Percentiles rank a stretch among this genome's conserved stretches.
Conservation (phyloP, 2,329 filamentous ascomycete species). For the Pleoardoris graminearum region DNA sequence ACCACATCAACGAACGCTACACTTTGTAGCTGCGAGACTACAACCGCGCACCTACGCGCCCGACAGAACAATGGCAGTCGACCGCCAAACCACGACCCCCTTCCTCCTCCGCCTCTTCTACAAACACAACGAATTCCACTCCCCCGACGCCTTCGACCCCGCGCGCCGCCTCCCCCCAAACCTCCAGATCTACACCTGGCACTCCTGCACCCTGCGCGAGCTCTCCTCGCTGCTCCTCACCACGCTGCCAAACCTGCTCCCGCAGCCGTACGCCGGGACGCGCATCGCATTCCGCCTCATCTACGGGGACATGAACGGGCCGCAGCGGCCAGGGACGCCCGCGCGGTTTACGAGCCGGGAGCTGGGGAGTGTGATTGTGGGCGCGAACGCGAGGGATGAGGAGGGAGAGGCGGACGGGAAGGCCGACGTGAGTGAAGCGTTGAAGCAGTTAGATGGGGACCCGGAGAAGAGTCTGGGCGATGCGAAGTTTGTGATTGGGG, state of each 20-base stretch:
- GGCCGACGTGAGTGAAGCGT: constrained; percentile 28
- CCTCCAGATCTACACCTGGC: constrained; percentile 85
- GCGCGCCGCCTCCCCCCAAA: constrained; percentile 62
- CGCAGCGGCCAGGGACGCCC: constrained; percentile 48
- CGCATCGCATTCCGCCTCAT: constrained; percentile 86
- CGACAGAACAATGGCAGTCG: constrained; percentile 51
- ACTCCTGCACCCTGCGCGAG: constrained; percentile 77
- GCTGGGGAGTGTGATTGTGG: constrained; percentile 78
- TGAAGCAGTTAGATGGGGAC: constrained; percentile 59
- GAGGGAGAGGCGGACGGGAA: constrained; percentile 15
- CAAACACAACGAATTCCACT: constrained; percentile 71
- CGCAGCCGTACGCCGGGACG: constrained; percentile 75
- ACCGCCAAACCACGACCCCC: constrained; percentile 73
- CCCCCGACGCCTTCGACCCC: constrained; percentile 69
- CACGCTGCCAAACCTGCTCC: constrained; percentile 69
- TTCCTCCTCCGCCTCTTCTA: constrained; percentile 89
- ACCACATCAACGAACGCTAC: no score
- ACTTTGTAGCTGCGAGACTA: neutral
- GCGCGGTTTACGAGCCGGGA: constrained; percentile 76
- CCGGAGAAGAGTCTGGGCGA: constrained; percentile 75
- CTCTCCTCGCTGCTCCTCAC: constrained; percentile 76
- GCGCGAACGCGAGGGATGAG: constrained; percentile 45
- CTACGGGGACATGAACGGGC: constrained; percentile 70
- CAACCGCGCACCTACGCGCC: neutral
- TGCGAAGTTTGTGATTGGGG: constrained; percentile 81